Evolutionary conservation across 2,329 filamentous ascomycete species (phyloP).

Genomic region (Alternaria conjuncta): DNA sequence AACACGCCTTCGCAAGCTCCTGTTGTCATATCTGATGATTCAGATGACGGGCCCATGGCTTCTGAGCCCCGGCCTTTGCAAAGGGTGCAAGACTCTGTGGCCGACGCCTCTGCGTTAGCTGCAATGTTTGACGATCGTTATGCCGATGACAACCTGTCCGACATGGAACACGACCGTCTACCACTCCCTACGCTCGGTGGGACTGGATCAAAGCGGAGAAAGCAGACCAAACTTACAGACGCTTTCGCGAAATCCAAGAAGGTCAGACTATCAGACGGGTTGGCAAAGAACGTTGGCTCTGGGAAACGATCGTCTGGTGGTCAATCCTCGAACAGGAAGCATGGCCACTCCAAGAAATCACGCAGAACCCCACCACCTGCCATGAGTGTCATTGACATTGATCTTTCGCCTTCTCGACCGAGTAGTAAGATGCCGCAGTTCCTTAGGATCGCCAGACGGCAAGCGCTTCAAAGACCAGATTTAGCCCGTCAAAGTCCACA

Average conservation of each 20-base stretch:
- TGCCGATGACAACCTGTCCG: conserved; percentile 39
- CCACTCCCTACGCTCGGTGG: conserved; percentile 41
- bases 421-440: conserved; percentile 57
- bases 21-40: conserved; percentile 47
- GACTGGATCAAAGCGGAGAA: conserved; percentile 33
- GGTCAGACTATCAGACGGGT: conserved; percentile 9
- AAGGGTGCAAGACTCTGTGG: conserved; percentile 25
- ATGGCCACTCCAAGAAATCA: conserved; percentile 15
- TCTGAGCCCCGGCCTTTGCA: conserved; percentile 4
- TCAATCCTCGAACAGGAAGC: conserved; percentile 6
- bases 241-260: conserved; percentile 35
- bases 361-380: conserved; percentile 26
- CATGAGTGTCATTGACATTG: conserved; percentile 61
- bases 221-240: conserved; percentile 49
- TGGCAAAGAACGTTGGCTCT: background rate
- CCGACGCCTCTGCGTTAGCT: conserved; percentile 29
- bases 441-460: conserved; percentile 61
- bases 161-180: conserved; percentile 56
- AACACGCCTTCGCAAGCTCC: conserved; percentile 21
- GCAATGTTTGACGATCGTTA: conserved; percentile 35
- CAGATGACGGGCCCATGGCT: conserved; percentile 27
- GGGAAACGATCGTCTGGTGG: background rate
- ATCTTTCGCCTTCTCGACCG: conserved; percentile 36
- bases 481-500: conserved; percentile 59
- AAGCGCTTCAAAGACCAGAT: conserved; percentile 56